phyloP scores from a whole-genome alignment of 2,329 filamentous ascomycete species.

The Trichoderma citrinoviride region DNA sequence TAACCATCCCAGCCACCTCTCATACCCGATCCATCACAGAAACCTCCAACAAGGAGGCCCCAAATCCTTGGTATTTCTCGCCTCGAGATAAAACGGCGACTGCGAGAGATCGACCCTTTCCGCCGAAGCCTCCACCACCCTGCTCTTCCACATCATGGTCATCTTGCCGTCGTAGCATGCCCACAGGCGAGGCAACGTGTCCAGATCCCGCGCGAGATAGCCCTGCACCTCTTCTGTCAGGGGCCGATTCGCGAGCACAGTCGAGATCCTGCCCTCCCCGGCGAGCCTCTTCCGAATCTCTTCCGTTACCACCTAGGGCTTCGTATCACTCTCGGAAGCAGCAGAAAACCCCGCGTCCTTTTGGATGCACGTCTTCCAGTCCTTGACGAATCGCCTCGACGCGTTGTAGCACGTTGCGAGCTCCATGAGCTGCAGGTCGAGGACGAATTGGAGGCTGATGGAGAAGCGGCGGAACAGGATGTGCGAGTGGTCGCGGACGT shows the following conservation, averaged over 20 bases:
- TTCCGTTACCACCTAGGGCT: too few species aligned
- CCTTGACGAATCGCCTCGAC: conserved; percentile 24
- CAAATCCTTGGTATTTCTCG: conserved; percentile 32
- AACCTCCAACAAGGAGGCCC: conserved; percentile 26
- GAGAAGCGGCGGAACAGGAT: conserved; percentile 48
- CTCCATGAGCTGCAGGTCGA: conserved; percentile 59
- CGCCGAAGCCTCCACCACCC: conserved; percentile 29
- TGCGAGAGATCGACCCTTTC: conserved; percentile 34
- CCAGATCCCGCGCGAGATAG: conserved; percentile 50
- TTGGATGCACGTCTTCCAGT: conserved; percentile 34
- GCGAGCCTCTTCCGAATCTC: conserved; percentile 39
- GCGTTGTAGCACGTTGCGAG: conserved; percentile 36
- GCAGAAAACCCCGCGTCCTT: conserved; percentile 26
- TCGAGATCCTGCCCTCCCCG: conserved; percentile 32
- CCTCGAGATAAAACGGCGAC: conserved; percentile 27
- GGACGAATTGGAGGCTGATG: conserved; percentile 43
- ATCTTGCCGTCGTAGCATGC: conserved; percentile 30
- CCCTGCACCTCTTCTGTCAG: conserved; percentile 37
- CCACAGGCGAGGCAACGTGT: conserved; percentile 39
- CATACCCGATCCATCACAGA: too few species aligned
- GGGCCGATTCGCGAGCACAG: conserved; percentile 47
- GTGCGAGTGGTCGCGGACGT: conserved; percentile 58
- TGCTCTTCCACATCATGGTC: conserved; percentile 22
- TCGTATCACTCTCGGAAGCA: conserved; percentile 22
- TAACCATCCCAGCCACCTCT: too few species aligned